Evolutionary conservation across 257 asterid genomes (phyloP).

Genomic region (Penstemon newberryi): DNA sequence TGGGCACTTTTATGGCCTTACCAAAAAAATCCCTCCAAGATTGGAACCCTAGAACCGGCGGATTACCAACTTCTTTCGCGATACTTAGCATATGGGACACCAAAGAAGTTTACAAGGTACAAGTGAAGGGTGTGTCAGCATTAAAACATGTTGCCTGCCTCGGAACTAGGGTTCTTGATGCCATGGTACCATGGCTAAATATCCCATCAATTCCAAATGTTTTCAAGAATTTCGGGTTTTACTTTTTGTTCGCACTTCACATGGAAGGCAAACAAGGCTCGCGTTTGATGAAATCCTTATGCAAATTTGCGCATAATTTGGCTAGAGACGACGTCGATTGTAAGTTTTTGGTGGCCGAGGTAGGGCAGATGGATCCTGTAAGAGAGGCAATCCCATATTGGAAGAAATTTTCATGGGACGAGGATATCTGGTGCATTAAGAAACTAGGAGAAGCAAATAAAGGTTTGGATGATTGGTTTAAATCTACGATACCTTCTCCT

Average conservation of each 20-base stretch:
- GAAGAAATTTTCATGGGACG: conserved; percentile 83
- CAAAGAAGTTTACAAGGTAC: conserved; percentile 59
- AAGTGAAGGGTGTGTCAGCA: conserved; percentile 64
- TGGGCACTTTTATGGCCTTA: conserved; percentile 80
- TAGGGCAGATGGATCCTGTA: conserved; percentile 60
- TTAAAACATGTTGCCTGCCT: conserved; percentile 53
- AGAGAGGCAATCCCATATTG: conserved; percentile 69
- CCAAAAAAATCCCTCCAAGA: conserved; percentile 38
- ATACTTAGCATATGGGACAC: conserved; percentile 76
- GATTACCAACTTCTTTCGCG: conserved; percentile 55
- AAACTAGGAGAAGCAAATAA: conserved; percentile 33
- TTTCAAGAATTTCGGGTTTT: conserved; percentile 60
- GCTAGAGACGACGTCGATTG: conserved; percentile 50
- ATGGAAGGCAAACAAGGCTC: conserved; percentile 61
- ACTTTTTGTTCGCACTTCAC: conserved; percentile 66
- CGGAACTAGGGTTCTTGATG: conserved; percentile 62
- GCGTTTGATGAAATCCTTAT: conserved; percentile 50
- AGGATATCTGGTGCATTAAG: conserved; percentile 85
- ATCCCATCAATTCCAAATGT: conserved; percentile 72
- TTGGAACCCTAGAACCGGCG: conserved; percentile 47
- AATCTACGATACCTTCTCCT: conserved; percentile 35
- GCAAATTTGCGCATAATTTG: conserved; percentile 61
- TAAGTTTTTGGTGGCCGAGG: conserved; percentile 69
- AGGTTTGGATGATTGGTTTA: conserved; percentile 46
- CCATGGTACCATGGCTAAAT: conserved; percentile 64